Conservation (phyloP, 1,284 basidiomycete genomes). For the Fistulinella cinereoalba region DNA sequence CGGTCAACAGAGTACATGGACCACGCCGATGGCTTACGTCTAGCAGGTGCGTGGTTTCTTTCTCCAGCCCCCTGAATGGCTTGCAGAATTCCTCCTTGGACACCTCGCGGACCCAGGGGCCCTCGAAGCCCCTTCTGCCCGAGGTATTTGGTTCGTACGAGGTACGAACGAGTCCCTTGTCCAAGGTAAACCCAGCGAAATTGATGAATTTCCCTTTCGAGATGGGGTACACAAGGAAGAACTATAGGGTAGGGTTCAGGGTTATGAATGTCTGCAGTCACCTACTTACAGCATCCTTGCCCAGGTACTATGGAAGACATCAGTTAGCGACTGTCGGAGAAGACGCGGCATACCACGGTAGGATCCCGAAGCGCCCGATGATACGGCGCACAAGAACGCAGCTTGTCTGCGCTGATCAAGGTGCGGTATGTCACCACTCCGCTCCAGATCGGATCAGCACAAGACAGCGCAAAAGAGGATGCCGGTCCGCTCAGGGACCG, state of each 20-base stretch:
- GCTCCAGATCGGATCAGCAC: slow-evolving; percentile 41
- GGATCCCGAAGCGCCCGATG: slow-evolving; percentile 34
- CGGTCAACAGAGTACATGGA: too few species aligned
- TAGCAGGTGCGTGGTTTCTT: slow-evolving; percentile 27
- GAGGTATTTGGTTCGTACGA: slow-evolving; percentile 20
- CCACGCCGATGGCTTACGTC: slow-evolving; percentile 12
- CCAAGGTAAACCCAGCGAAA: slow-evolving; percentile 32
- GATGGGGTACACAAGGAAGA: slow-evolving; percentile 29
- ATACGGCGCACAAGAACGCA: slow-evolving; percentile 34
- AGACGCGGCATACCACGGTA: slow-evolving; percentile 23
- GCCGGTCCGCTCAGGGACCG: slow-evolving; percentile 9
- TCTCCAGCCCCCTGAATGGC: slow-evolving; percentile 30
- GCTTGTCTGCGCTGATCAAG: slow-evolving; percentile 36
- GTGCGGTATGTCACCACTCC: slow-evolving; percentile 42
- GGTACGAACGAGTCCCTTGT: slow-evolving; percentile 27
- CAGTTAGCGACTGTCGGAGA: neutral
- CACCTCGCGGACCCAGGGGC: slow-evolving; percentile 33
- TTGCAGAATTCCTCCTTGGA: slow-evolving; percentile 25
- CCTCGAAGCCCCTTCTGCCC: slow-evolving; percentile 20
- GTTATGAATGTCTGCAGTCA: neutral
- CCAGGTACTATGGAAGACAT: slow-evolving; percentile 19
- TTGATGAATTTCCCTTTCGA: slow-evolving; percentile 33
- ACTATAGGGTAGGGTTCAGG: slow-evolving; percentile 16
- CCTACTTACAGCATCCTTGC: slow-evolving; percentile 26
- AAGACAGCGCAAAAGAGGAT: slow-evolving; percentile 19